Conservation (phyloP, 2,329 filamentous ascomycete species). For the Colletotrichum zoysiae region DNA sequence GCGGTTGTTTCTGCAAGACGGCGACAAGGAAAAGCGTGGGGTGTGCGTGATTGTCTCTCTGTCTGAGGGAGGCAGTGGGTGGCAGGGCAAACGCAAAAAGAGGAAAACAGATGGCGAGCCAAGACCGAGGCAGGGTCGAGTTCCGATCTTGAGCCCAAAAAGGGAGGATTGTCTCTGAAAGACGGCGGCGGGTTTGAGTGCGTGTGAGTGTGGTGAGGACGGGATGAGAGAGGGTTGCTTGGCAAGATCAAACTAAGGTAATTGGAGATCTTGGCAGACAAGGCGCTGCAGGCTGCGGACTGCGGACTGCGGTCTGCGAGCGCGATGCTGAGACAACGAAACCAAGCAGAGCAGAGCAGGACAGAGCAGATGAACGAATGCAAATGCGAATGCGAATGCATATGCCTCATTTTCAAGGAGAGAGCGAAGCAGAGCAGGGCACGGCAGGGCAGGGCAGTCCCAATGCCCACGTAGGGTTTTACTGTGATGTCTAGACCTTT, state of each 20-base stretch:
- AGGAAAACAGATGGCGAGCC: conserved; percentile 2
- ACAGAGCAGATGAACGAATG: too few relatives aligned
- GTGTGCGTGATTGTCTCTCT: not conserved
- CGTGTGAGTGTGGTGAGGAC: too few relatives aligned
- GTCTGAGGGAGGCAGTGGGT: not conserved
- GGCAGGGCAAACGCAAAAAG: conserved; percentile 10
- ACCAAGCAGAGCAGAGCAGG: not conserved
- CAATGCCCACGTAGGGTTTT: conserved; percentile 29
- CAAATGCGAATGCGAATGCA: not conserved
- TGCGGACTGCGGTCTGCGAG: not conserved
- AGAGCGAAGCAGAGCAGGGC: not conserved
- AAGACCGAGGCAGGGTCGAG: conserved; percentile 15
- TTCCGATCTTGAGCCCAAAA: conserved; percentile 7
- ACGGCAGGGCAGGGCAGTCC: not conserved
- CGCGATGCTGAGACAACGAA: conserved; percentile 13
- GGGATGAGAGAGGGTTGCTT: conserved; percentile 20
- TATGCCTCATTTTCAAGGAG: not conserved
- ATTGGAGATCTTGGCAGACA: conserved; percentile 33
- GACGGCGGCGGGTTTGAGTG: too few relatives aligned
- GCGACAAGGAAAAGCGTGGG: conserved; percentile 17
- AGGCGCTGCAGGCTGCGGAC: conserved; percentile 17
- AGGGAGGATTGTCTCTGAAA: conserved; percentile 1
- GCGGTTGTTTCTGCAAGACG: conserved; percentile 12
- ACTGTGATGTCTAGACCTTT: conserved; percentile 30
- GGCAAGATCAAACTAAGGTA: conserved; percentile 23